Evolutionary conservation across 2,329 filamentous ascomycete species (phyloP).

Genomic region (Cucurbitaria berberidis): DNA sequence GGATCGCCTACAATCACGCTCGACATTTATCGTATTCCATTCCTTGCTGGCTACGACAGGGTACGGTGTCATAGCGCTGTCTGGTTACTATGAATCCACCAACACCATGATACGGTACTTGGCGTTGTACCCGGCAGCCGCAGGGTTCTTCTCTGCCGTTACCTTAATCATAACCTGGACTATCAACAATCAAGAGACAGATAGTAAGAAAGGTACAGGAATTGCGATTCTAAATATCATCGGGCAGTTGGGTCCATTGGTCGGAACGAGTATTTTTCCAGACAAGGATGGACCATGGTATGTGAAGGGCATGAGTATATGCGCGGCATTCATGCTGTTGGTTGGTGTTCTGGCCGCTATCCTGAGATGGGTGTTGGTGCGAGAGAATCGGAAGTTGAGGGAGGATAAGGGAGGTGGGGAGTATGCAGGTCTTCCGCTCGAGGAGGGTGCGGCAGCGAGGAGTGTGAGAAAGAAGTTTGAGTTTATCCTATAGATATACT

Average conservation of each 20-base stretch:
- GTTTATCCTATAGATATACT: slow-evolving; percentile 34
- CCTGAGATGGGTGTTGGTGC: slow-evolving; percentile 51
- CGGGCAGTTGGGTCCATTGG: slow-evolving; percentile 76
- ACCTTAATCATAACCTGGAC: slow-evolving; percentile 87
- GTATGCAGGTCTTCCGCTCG: slow-evolving; percentile 38
- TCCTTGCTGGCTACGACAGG: slow-evolving; percentile 69
- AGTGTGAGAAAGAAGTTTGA: slow-evolving; percentile 28
- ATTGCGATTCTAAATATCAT: slow-evolving; percentile 83
- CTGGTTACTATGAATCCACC: slow-evolving; percentile 52
- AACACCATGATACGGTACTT: slow-evolving; percentile 64
- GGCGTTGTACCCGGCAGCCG: slow-evolving; percentile 77
- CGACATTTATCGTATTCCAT: slow-evolving; percentile 70
- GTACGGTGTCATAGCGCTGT: slow-evolving; percentile 66
- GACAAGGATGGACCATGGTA: slow-evolving; percentile 57
- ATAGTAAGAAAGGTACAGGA: slow-evolving; percentile 73
- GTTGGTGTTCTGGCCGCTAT: slow-evolving; percentile 53
- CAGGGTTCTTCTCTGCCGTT: slow-evolving; percentile 85
- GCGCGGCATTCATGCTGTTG: slow-evolving; percentile 57
- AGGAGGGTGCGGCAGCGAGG: slow-evolving; percentile 24
- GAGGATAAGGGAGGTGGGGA: slow-evolving; percentile 12
- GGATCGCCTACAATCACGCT: slow-evolving; percentile 69
- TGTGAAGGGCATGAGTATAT: slow-evolving; percentile 57
- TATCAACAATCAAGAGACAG: slow-evolving; percentile 79
- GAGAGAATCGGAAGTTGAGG: slow-evolving; percentile 30
- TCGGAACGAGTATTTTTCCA: slow-evolving; percentile 63